phyloP scores from a whole-genome alignment of 164 flowering plant genomes.

The Chimonanthus salicifolius region DNA sequence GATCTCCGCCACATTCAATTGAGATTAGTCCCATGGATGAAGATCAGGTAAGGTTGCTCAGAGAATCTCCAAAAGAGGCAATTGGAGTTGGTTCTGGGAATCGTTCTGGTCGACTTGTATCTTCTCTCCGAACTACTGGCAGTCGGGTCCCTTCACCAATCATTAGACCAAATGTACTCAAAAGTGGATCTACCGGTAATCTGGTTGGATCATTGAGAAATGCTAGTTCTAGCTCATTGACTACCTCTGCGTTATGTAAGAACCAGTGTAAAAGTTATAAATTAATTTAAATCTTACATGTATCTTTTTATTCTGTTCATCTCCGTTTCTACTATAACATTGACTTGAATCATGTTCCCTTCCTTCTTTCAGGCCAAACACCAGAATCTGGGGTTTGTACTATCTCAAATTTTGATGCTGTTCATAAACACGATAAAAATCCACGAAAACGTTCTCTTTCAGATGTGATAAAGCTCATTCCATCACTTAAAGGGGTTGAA shows the following conservation, averaged over 20 bases:
- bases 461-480: conserved; percentile 59
- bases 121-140: conserved; percentile 44
- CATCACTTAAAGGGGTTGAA: conserved; percentile 56
- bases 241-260: conserved; percentile 63
- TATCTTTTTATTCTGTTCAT: neutral
- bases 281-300: conserved; percentile 6
- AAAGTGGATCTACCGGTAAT: conserved; percentile 31
- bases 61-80: conserved; percentile 43
- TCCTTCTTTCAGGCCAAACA: conserved; percentile 45
- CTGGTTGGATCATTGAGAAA: conserved; percentile 28
- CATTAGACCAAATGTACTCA: conserved; percentile 38
- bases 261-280: conserved; percentile 14
- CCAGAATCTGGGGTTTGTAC: conserved; percentile 32
- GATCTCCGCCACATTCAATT: conserved; percentile 52
- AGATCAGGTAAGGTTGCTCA: conserved; percentile 45
- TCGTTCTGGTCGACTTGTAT: conserved; percentile 42
- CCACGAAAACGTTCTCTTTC: conserved; percentile 62
- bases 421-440: conserved; percentile 31
- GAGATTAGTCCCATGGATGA: conserved; percentile 57
- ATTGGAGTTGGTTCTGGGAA: conserved; percentile 22
- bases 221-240: conserved; percentile 40
- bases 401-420: conserved; percentile 27
- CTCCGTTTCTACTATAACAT: neutral
- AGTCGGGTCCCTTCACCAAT: conserved; percentile 28
- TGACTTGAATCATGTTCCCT: conserved; percentile 6